Evolutionary conservation across 306 rosid genomes (phyloP), one percentile per base, ranked within the genome.

Genomic region (Fragaria ananassa): DNA sequence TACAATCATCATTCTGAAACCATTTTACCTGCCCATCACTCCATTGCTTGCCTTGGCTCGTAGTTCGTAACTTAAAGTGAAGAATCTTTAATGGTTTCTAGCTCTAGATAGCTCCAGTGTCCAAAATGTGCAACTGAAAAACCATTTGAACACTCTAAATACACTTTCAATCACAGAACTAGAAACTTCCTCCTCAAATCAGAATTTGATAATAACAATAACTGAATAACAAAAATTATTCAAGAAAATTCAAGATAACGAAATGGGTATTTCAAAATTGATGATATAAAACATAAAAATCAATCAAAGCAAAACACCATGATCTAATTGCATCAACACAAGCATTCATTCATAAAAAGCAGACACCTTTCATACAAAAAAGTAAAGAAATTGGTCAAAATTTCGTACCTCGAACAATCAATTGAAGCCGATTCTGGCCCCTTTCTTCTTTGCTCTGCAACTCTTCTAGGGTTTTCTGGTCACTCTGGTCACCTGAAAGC

Each of bases 11-110:
- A 51, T 51, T 39, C 64, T 17, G n/a, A 49, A 49, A 10, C 25
- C 15, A 34, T 18, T n/a, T 49, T 34, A 70, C 74, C 74, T 50
- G 45, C 8, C 29, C 74, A 70, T 70, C 44, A 50, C 17, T 70
- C 45, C 71, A 67, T 17, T 49, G 31, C 46, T 49, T 49, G 17
- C 42, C 61, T 70, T 18, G 17, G 17, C 35, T 49, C 61, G 29
- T 70, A 31, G 60, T 70, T 70, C 23, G 29, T 42, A 17, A 70
- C 46, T 1, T 11, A 50, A 70, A 70, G 5, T 10, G 44, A 70
- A 50, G 46, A 70, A 31, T 70, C 19, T 70, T 10, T 70, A 9
- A 18, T 31, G 46, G 62, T 53, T 29, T 50, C 74, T 46, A 49
- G 74, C 62, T 50, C 62, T 50, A 31, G 18, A 29, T 50, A 29